Evolutionary conservation across 768 basidiomycete species (phyloP).

Genomic region (Chalciporus piperatus): DNA sequence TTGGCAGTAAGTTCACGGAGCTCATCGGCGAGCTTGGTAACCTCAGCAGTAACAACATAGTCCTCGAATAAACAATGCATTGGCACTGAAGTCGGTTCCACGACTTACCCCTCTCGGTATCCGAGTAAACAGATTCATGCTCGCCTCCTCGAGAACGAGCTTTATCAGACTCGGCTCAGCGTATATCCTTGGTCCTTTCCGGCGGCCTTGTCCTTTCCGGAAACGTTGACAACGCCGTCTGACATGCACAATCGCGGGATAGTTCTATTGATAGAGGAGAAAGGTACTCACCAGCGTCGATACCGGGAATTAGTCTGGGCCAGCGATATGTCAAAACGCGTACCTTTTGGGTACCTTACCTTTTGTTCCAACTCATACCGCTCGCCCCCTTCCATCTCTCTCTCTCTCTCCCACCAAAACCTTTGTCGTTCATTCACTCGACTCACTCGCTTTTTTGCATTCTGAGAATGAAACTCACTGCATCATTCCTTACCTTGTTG

Average conservation of each 20-base stretch:
- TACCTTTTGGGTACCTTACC: no score
- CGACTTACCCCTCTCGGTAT: no score
- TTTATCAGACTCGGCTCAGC: slow-evolving; percentile 97
- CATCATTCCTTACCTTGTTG: slow-evolving; percentile 40
- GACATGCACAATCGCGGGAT: background rate
- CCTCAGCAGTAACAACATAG: no score
- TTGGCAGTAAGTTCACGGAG: no score
- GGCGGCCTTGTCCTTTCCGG: slow-evolving; percentile 92
- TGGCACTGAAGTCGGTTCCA: no score
- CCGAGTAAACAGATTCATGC: no score
- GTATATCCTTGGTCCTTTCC: slow-evolving; percentile 94
- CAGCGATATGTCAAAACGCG: no score
- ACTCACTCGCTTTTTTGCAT: slow-evolving; percentile 3
- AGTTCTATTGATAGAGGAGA: background rate
- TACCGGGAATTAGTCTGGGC: slow-evolving; percentile 94
- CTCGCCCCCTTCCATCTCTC: background rate
- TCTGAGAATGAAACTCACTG: slow-evolving; percentile 42
- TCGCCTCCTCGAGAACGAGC: no score
- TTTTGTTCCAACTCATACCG: background rate
- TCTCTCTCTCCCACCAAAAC: no score
- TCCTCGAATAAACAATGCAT: no score
- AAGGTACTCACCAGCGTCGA: slow-evolving; percentile 73
- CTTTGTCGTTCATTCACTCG: slow-evolving; percentile 12
- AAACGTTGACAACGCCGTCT: slow-evolving; percentile 97
- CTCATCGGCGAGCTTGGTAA: no score